Percentiles rank a stretch among this genome's conserved stretches.
phyloP scores from a whole-genome alignment of 2,329 filamentous ascomycete genomes.

The Hirsutella minnesotensis region DNA sequence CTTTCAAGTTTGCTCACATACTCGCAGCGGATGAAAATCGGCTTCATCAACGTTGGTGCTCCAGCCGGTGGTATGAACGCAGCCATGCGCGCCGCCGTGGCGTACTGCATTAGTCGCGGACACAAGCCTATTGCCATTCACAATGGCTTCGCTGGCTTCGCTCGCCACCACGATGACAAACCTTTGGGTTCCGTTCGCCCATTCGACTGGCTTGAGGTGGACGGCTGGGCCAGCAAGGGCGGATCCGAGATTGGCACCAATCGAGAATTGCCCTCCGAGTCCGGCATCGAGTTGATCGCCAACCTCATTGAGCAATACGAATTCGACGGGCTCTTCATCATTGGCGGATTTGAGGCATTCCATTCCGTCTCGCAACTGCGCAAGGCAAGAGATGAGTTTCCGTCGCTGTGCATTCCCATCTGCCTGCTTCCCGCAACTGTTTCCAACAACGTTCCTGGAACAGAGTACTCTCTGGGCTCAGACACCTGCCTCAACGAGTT shows the following conservation, averaged over 20 bases:
- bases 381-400: constrained; percentile 64
- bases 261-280: constrained; percentile 77
- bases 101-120: constrained; percentile 84
- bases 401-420: constrained; percentile 86
- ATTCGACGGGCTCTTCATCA: constrained; percentile 82
- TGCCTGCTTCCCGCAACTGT: constrained; percentile 89
- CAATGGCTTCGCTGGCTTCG: constrained; percentile 92
- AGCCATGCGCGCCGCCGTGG: constrained; percentile 82
- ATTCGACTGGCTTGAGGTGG: constrained; percentile 87
- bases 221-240: constrained; percentile 90
- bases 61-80: constrained; percentile 98
- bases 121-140: constrained; percentile 88
- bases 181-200: constrained; percentile 73
- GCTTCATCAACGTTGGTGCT: constrained; percentile 92
- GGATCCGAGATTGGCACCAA: constrained; percentile 98
- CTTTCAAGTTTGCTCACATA: constrained; percentile 19
- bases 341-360: constrained; percentile 95
- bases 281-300: constrained; percentile 72
- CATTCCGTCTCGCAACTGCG: constrained; percentile 82
- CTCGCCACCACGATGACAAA: constrained; percentile 76
- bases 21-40: constrained; percentile 71
- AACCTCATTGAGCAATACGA: constrained; percentile 74
- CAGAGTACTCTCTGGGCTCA: constrained; percentile 91
- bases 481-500: constrained; percentile 95
- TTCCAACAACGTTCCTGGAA: constrained; percentile 96